phyloP scores from a whole-genome alignment of 139 green algal genomes.

The Chlamydomonas schloesseri region DNA sequence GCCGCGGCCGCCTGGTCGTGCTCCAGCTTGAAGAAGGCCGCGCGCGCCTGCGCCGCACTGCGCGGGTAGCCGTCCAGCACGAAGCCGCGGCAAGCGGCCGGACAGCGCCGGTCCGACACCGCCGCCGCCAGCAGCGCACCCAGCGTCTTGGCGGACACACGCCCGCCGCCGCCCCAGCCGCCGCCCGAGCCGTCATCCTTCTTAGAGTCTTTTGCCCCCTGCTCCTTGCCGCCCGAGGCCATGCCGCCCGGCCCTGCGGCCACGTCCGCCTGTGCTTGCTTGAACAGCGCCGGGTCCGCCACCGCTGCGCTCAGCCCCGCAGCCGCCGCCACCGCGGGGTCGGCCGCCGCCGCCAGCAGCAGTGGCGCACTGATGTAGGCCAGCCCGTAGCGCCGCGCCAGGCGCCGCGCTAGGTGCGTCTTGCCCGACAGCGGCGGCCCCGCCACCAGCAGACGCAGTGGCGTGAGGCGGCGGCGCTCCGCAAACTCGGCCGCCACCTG shows the following conservation, averaged over 20 bases:
- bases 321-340: conserved; percentile 13
- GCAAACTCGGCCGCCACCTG: conserved; percentile 37
- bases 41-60: conserved; percentile 23
- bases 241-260: background rate
- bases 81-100: conserved; percentile 45
- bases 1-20: conserved; percentile 11
- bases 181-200: conserved; percentile 6
- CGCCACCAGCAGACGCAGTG: conserved; percentile 55
- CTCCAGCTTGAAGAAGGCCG: conserved; percentile 49
- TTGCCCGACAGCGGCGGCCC: conserved; percentile 60
- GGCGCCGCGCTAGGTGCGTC: conserved; percentile 21
- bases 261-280: background rate
- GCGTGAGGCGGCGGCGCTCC: conserved; percentile 31
- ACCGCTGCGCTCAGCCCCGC: conserved; percentile 12
- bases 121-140: conserved; percentile 43
- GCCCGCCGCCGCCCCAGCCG: conserved; percentile 45
- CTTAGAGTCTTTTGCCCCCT: background rate
- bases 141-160: conserved; percentile 47
- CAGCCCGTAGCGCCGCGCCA: conserved; percentile 52
- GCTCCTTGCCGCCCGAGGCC: background rate
- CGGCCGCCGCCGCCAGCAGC: conserved; percentile 50
- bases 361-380: conserved; percentile 43
- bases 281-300: background rate
- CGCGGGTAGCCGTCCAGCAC: conserved; percentile 64
- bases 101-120: background rate